A percentile compares a stretch with the other conserved stretches of the same genome.
Evolutionary conservation across 1,139 yeast genomes (phyloP).

Genomic region (Candida smagusa): DNA sequence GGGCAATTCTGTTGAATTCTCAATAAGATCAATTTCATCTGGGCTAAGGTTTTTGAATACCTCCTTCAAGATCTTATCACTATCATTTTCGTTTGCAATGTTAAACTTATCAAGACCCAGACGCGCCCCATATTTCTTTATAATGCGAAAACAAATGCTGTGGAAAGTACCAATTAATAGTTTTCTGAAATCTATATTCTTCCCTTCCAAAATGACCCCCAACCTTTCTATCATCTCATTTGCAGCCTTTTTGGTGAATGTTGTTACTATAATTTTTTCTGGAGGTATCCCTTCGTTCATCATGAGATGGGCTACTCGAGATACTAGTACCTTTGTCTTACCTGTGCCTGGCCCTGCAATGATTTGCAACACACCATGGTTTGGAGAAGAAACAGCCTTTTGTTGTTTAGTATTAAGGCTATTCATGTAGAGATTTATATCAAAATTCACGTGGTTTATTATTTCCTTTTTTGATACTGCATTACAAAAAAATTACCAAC

Average conservation of each 20-base stretch:
- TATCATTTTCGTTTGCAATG: slow-evolving; percentile 69
- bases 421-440: too few species aligned
- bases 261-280: slow-evolving; percentile 68
- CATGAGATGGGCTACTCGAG: slow-evolving; percentile 72
- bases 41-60: slow-evolving; percentile 31
- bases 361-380: slow-evolving; percentile 59
- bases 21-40: slow-evolving; percentile 12
- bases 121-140: slow-evolving; percentile 53
- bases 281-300: slow-evolving; percentile 52
- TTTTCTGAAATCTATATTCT: slow-evolving; percentile 33
- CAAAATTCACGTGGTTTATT: too few species aligned
- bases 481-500: too few species aligned
- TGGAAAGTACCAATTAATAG: slow-evolving; percentile 85
- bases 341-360: slow-evolving; percentile 94
- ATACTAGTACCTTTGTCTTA: slow-evolving; percentile 76
- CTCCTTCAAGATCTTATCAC: slow-evolving; percentile 45
- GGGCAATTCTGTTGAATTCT: slow-evolving; percentile 25
- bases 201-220: slow-evolving; percentile 31
- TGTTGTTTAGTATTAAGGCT: slow-evolving; percentile 31
- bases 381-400: slow-evolving; percentile 58
- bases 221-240: slow-evolving; percentile 72
- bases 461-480: too few species aligned
- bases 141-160: slow-evolving; percentile 63
- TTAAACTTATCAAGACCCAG: slow-evolving; percentile 49
- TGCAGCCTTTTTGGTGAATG: slow-evolving; percentile 91